A percentile compares a stretch with the other conserved stretches of the same genome.
These are phyloP conservation scores for Nemania sp. DNA, from an alignment of 2,329 filamentous ascomycete genomes.

Conservation along the genomic window DNA sequence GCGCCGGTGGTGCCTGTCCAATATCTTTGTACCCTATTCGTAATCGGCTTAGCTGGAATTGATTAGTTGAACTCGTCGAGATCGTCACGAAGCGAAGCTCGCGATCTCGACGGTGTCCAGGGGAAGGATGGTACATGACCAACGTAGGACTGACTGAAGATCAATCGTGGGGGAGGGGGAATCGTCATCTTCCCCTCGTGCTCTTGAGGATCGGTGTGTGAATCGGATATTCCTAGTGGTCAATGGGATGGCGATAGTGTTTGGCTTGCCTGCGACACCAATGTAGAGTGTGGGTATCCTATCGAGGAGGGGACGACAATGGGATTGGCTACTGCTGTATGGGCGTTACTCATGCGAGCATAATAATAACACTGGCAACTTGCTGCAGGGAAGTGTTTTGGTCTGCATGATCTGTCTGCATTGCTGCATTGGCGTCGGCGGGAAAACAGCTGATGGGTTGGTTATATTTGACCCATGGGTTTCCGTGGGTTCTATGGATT, in stretches of 20 bases:
- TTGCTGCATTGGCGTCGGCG: conserved; percentile 26
- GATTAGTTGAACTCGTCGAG: conserved; percentile 26
- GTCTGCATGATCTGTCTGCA: conserved; percentile 24
- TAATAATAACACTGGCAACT: conserved; percentile 1
- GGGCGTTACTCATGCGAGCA: conserved; percentile 14
- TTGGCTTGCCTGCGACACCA: conserved; percentile 36
- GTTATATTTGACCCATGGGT: background rate
- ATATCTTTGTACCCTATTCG: conserved; percentile 3
- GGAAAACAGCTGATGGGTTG: conserved; percentile 38
- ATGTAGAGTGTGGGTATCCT: conserved; percentile 35
- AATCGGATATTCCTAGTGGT: conserved; percentile 37
- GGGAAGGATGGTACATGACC: conserved; percentile 35
- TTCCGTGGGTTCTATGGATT: background rate
- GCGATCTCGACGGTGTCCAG: conserved; percentile 29
- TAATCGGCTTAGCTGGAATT: conserved; percentile 8
- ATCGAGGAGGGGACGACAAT: conserved; percentile 18
- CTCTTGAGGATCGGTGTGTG: conserved; percentile 41
- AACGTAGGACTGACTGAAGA: conserved; percentile 39
- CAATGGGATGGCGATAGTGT: conserved; percentile 33
- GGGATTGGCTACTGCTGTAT: conserved; percentile 40
- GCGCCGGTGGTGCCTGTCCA: background rate
- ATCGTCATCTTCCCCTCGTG: conserved; percentile 29
- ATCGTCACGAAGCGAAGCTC: conserved; percentile 35
- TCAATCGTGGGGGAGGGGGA: conserved; percentile 28
- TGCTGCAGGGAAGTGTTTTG: conserved; percentile 38